Base-by-base conservation (phyloP, 2,329 filamentous ascomycete genomes). In the Thielaviopsis punctulata region DNA sequence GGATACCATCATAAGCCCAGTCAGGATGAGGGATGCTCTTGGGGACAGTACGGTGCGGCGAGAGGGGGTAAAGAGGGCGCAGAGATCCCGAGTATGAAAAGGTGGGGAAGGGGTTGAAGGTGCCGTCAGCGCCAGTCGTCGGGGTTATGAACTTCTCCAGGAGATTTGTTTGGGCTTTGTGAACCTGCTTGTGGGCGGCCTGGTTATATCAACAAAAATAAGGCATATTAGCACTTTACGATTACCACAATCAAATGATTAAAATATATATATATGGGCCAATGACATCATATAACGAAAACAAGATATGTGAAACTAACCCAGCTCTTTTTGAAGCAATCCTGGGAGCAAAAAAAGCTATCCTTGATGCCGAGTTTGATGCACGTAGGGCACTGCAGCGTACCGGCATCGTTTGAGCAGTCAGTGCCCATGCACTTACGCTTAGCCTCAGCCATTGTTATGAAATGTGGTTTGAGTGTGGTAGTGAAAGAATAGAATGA, bases 271-370 rank as follows among this genome's bases (percentile, higher is more conserved):
- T 15, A 9, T 41, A 18, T 41, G 9, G n/a, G 19, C 15, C 5
- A 18, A 41, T 41, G 36, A 41, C 36, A 41, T 41, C 36, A 41
- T 41, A 15, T 9, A 19, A 6, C 12, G n/a, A 41, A 7, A 41
- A 41, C 15, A 2, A 18, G n/a, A n/a, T n/a, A 41, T 27, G 25
- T 27, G 25, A 25, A 60, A 60, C 78, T 61, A 80, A 96, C 92
- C 92, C 92, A 98, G 73, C 88, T 98, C 67, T 81, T 83, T 75
- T 95, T 96, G 71, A 98, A 98, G 73, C 92, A 98, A 61, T 96
- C 92, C 67, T 98, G 92, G 24, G 88, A 88, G 72, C 92, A 98
- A 71, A 96, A 98, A 69, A 81, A 95, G 70, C 87, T 94, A 62
- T 92, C 86, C 64, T 89, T 80, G 61, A 81, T 82, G 51, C 84